Evolutionary conservation across 805 yeast genomes (phyloP), one percentile per base, ranked within the genome.

Genomic region (Wickerhamomyces chambardii): DNA sequence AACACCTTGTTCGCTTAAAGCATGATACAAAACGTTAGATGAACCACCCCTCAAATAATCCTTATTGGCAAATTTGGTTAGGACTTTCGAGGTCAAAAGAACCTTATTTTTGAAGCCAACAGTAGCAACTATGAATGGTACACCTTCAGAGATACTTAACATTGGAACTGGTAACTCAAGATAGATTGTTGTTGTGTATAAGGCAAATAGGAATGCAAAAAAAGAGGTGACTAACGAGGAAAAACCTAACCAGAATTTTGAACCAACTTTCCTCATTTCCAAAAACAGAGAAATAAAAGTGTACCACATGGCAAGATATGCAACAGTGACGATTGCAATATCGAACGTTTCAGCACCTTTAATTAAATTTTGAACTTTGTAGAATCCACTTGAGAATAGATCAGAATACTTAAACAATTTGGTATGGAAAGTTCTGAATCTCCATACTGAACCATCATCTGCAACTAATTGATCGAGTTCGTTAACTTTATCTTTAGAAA

Each of bases 41-140:
- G 61, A 44, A 18, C 58, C 61, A 33, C 55, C 45, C 37, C 46
- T 47, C 49, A 53, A 42, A 50, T 50, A 51, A 34, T 57, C 51
- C 18, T 42, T 45, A 6, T 31, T 38, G 1, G 50, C 40, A 15
- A 46, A 41, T 26, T 47, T 46, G 14, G 68, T 53, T 19, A 70
- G 63, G 17, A 80, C 78, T 31, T 73, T 70, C 16, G 70, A 61
- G 1, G 96, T 81, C 43, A 87, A 68, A 11, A 75, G 66, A 15
- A 85, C 73, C 50, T 89, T 86, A 55, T 84, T 83, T 54, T 85
- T 87, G 60, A 90, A 90, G 2, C 97, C 98, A 51, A 90, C 75
- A 5, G 86, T 79, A 16, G 95, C 86, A 17, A 90, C 95, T 51
- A 90, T 70, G 58, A 90, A 90, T 17, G 98, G 98, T 31, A 90